These are phyloP conservation scores for Dioscorea dumetorum DNA, from an alignment of 106 monocot species.

Conservation along the genomic window DNA sequence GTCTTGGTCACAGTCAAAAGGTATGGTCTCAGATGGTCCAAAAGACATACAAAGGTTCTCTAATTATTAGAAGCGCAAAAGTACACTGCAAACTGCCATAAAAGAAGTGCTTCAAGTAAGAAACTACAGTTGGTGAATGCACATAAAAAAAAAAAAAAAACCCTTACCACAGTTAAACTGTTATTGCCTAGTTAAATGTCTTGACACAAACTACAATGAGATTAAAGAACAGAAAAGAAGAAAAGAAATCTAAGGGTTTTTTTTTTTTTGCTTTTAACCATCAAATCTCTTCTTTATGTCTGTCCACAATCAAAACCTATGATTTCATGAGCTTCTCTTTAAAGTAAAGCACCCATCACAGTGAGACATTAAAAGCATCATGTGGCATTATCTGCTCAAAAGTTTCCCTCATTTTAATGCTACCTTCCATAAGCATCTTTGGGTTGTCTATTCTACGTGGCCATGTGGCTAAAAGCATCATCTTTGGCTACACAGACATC, in stretches of 20 bases:
- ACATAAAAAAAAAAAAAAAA: constrained; percentile 6
- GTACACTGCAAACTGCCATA: constrained; percentile 26
- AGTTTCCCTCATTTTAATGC: constrained; percentile 43
- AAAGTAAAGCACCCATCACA: constrained; percentile 23
- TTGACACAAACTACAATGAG: background rate
- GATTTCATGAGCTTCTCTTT: background rate
- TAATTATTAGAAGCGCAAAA: constrained; percentile 59
- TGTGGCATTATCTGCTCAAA: constrained; percentile 64
- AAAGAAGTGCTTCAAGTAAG: constrained; percentile 43
- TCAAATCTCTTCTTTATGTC: constrained; percentile 18
- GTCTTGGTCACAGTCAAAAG: constrained; percentile 63
- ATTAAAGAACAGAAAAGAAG: constrained; percentile 6
- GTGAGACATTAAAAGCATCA: constrained; percentile 48
- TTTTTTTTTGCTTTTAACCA: constrained; percentile 11
- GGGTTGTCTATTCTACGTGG: constrained; percentile 4
- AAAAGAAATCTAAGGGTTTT: constrained; percentile 4
- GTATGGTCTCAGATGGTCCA: constrained; percentile 45
- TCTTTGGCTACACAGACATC: constrained; percentile 4
- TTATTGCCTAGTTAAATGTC: background rate
- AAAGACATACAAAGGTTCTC: constrained; percentile 44
- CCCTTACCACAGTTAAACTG: background rate
- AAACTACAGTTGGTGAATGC: constrained; percentile 4
- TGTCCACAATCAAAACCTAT: constrained; percentile 17
- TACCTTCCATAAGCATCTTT: constrained; percentile 25
- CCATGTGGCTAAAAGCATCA: constrained; percentile 32